Percentiles rank a stretch among this genome's conserved stretches.
phyloP scores from a whole-genome alignment of 768 basidiomycete species.

The Boletus rubroflammeus region DNA sequence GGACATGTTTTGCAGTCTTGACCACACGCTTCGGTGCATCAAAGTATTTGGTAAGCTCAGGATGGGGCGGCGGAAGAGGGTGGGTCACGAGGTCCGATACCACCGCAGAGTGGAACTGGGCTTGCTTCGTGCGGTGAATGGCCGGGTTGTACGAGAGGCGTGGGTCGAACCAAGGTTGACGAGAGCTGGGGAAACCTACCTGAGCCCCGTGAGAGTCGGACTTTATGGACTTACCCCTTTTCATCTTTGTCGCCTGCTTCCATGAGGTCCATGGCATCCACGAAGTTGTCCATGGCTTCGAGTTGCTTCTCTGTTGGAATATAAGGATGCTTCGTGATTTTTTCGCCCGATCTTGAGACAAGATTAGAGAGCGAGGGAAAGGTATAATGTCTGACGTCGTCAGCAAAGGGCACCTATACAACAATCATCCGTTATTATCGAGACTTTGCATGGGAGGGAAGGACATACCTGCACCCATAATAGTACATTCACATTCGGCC shows the following conservation, averaged over 20 bases:
- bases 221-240: slow-evolving; percentile 50
- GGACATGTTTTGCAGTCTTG: slow-evolving; percentile 52
- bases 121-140: slow-evolving; percentile 89
- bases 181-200: slow-evolving; percentile 41
- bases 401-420: slow-evolving; percentile 89
- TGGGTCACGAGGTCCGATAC: slow-evolving; percentile 67
- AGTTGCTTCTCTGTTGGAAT: slow-evolving; percentile 76
- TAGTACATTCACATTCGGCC: slow-evolving; percentile 71
- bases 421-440: background rate
- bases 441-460: background rate
- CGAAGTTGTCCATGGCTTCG: slow-evolving; percentile 81
- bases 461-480: slow-evolving; percentile 76
- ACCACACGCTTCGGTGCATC: slow-evolving; percentile 68
- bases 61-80: slow-evolving; percentile 83
- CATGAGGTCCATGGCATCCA: slow-evolving; percentile 87
- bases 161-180: slow-evolving; percentile 72
- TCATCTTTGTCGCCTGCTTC: slow-evolving; percentile 73
- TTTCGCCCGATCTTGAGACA: slow-evolving; percentile 71
- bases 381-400: slow-evolving; percentile 84
- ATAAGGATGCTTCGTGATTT: slow-evolving; percentile 71
- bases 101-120: slow-evolving; percentile 84
- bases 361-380: slow-evolving; percentile 80
- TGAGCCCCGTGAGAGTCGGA: background rate
- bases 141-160: slow-evolving; percentile 82
- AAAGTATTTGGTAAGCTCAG: slow-evolving; percentile 80